These are phyloP conservation scores for Diaporthe australafricana DNA, from an alignment of 2,329 filamentous ascomycete genomes.

Conservation along the genomic window DNA sequence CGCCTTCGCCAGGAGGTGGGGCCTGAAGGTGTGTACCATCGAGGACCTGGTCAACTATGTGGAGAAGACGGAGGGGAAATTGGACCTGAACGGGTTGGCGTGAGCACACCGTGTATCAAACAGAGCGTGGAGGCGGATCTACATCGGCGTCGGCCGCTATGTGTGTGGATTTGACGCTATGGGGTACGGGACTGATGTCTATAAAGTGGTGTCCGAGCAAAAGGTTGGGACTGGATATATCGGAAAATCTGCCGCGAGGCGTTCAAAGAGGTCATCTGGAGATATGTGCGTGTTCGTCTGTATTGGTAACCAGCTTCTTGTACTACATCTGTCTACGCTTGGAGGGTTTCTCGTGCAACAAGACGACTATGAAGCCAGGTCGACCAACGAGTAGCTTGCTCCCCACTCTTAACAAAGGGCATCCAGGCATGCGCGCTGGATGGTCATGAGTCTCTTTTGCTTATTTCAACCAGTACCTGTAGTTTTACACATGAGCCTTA, in stretches of 20 bases:
- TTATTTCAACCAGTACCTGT: not conserved
- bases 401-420: not conserved
- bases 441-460: not conserved
- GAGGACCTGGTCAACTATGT: conserved; percentile 86
- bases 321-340: not conserved
- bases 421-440: not conserved
- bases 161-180: not conserved
- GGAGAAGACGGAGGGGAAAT: conserved; percentile 78
- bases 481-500: not conserved
- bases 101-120: not conserved
- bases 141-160: not conserved
- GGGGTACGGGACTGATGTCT: not conserved
- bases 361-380: not conserved
- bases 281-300: not conserved
- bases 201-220: not conserved
- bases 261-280: conserved; percentile 7
- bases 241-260: conserved; percentile 33
- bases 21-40: conserved; percentile 94
- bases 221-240: conserved; percentile 2
- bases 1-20: conserved; percentile 87
- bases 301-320: not conserved
- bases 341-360: not conserved
- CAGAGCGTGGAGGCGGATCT: not conserved
- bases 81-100: conserved; percentile 56
- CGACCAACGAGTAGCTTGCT: not conserved